phyloP scores from a whole-genome alignment of 805 yeast genomes.

The Starmera caribaea region DNA sequence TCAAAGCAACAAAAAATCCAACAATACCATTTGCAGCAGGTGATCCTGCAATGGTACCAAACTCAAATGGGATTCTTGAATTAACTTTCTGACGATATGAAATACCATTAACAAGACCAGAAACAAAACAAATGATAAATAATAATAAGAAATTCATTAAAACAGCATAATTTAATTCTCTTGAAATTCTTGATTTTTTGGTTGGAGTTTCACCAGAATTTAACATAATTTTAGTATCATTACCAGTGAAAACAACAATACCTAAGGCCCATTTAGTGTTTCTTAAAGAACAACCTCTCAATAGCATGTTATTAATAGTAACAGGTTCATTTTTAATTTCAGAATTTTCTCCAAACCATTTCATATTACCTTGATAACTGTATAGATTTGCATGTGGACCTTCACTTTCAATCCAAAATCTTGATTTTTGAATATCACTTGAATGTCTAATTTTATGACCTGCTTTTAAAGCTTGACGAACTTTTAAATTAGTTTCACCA shows the following conservation, averaged over 20 bases:
- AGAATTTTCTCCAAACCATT: slow-evolving; percentile 32
- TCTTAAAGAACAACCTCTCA: slow-evolving; percentile 71
- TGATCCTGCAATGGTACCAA: slow-evolving; percentile 56
- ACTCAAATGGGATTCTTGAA: slow-evolving; percentile 61
- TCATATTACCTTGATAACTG: slow-evolving; percentile 64
- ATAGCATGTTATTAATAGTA: slow-evolving; percentile 55
- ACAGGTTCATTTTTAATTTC: slow-evolving; percentile 48
- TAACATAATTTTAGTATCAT: slow-evolving; percentile 72
- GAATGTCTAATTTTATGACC: slow-evolving; percentile 39
- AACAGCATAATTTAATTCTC: slow-evolving; percentile 65
- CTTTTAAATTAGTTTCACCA: slow-evolving; percentile 73
- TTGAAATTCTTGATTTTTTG: slow-evolving; percentile 62
- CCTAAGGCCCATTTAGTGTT: slow-evolving; percentile 83
- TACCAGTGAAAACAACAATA: slow-evolving; percentile 66
- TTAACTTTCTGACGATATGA: slow-evolving; percentile 36
- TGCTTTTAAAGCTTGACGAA: slow-evolving; percentile 62
- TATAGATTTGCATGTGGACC: slow-evolving; percentile 78
- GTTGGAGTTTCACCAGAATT: slow-evolving; percentile 76
- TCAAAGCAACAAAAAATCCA: slow-evolving; percentile 66
- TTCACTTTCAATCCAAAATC: slow-evolving; percentile 69
- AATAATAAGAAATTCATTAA: slow-evolving; percentile 53
- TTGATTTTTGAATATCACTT: slow-evolving; percentile 38
- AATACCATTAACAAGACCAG: slow-evolving; percentile 65
- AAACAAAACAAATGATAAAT: slow-evolving; percentile 56
- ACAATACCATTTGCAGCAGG: slow-evolving; percentile 63